Conservation (phyloP, 768 basidiomycete species). For the Rhodotorula sphaerocarpa region DNA sequence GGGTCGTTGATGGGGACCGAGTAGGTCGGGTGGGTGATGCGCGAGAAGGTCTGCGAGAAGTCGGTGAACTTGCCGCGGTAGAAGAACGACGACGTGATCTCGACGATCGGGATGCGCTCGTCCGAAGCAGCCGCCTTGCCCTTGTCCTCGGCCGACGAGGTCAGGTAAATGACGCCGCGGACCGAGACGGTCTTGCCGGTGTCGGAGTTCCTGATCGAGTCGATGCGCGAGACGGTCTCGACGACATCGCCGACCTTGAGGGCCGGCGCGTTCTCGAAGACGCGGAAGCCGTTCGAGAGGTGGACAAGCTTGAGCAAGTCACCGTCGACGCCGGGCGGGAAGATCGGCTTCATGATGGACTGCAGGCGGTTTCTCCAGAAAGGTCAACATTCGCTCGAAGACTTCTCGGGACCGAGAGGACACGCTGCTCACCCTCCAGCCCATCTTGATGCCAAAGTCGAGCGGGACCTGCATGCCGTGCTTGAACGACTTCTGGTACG, state of each 20-base stretch:
- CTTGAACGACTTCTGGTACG: conserved; percentile 70
- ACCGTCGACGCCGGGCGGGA: conserved; percentile 82
- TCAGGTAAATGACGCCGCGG: conserved; percentile 52
- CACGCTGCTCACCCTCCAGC: conserved; percentile 72
- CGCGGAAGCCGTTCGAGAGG: conserved; percentile 90
- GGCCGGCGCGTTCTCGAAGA: conserved; percentile 66
- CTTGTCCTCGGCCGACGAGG: conserved; percentile 63
- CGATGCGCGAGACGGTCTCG: conserved; percentile 76
- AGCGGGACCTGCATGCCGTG: conserved; percentile 74
- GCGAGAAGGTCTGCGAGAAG: conserved; percentile 93
- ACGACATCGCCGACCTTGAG: conserved; percentile 81
- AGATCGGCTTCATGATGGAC: conserved; percentile 99
- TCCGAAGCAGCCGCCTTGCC: conserved; percentile 48
- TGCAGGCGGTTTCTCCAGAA: too few species aligned
- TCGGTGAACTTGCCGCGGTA: conserved; percentile 92
- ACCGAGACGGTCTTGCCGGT: conserved; percentile 89
- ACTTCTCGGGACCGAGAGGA: background rate
- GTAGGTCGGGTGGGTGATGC: conserved; percentile 80
- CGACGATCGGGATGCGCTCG: conserved; percentile 65
- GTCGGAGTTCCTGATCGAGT: conserved; percentile 80
- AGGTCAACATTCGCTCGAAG: conserved; percentile 3
- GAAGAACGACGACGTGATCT: conserved; percentile 89
- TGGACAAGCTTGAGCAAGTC: conserved; percentile 94
- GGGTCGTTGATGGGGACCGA: conserved; percentile 64
- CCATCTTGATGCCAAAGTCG: conserved; percentile 97